Conservation (phyloP, 2,329 filamentous ascomycete genomes). For the Escovopsis sp. region DNA sequence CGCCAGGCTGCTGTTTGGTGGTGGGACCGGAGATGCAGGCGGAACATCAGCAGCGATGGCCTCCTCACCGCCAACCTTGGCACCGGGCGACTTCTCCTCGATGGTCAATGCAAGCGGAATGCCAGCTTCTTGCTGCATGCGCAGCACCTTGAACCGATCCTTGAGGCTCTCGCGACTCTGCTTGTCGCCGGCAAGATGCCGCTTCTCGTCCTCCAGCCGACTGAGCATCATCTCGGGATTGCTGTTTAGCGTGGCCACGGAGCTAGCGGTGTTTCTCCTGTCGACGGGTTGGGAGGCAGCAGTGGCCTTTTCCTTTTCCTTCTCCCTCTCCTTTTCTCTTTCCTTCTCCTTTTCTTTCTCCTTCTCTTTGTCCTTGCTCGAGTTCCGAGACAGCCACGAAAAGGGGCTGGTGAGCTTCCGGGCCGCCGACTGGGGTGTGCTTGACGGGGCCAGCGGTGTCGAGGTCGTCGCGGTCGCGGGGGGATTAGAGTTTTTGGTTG, state of each 20-base stretch:
- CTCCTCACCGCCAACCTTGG: slow-evolving; percentile 10
- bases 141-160: slow-evolving; percentile 64
- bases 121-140: slow-evolving; percentile 58
- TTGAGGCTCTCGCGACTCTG: slow-evolving; percentile 49
- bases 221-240: slow-evolving; percentile 69
- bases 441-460: slow-evolving; percentile 16
- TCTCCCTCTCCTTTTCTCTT: no score
- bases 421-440: slow-evolving; percentile 21
- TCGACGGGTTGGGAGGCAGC: slow-evolving; percentile 32
- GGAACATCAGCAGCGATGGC: slow-evolving; percentile 16
- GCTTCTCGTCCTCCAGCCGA: slow-evolving; percentile 58
- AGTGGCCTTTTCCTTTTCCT: slow-evolving; percentile 27
- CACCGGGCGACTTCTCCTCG: slow-evolving; percentile 29
- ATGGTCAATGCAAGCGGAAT: slow-evolving; percentile 38
- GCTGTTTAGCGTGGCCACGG: slow-evolving; percentile 62
- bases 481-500: slow-evolving; percentile 29
- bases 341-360: slow-evolving; percentile 15
- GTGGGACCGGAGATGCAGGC: slow-evolving; percentile 38
- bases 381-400: slow-evolving; percentile 63
- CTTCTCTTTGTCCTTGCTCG: slow-evolving; percentile 42
- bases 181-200: slow-evolving; percentile 31
- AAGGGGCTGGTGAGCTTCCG: slow-evolving; percentile 82
- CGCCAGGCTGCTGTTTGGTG: slow-evolving; percentile 55
- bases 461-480: slow-evolving; percentile 18
- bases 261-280: slow-evolving; percentile 63